Evolutionary conservation across 495 filamentous ascomycete species (phyloP), one percentile per base, ranked within the genome.

Genomic region (Aspergillus cristatus): DNA sequence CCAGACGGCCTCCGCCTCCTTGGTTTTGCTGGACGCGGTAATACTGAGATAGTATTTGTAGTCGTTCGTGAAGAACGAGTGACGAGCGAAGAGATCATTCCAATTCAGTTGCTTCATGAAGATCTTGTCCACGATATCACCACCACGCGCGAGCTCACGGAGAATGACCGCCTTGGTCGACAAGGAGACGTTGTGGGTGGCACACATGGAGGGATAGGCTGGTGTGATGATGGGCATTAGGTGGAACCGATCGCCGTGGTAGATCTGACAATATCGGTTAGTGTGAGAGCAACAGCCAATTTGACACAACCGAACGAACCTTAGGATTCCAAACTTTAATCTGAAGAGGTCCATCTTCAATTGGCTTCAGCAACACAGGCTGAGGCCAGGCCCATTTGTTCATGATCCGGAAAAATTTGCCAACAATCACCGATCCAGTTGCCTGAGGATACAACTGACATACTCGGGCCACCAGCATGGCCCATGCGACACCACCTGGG

Each of bases 391-490:
- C 78, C 91, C 91, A 98, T 46, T 80, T 76, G 42, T 75, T 74
- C 67, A 97, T 85, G 52, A 98, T 83, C 37, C 76, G 66, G 64
- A 97, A 98, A 73, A 98, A 98, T 59, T 94, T 95, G 51, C 71
- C 69, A 18, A 97, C 78, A 20, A 98, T 78, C 12, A 84, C 78
- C 11, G 89, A 81, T 26, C 82, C 84, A 7, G 83, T 82, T 12
- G 93, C 91, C 54, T 84, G 85, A 12, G 91, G 91, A 63, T 96
- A 98, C n/a, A 97, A 70, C 57, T 98, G 91, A 54, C 91, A 98
- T 32, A 97, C 85, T 41, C 91, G 71, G 15, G 91, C 91, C 14
- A 97, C 88, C 48, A 97, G 68, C 81, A 98, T 94, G 18, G 90
- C 91, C 86, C 89, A 98, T 14, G 91, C 91, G 34, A 98, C 87